phyloP scores from a whole-genome alignment of 31 red algal species.

The Bonnemaisonia californica region DNA sequence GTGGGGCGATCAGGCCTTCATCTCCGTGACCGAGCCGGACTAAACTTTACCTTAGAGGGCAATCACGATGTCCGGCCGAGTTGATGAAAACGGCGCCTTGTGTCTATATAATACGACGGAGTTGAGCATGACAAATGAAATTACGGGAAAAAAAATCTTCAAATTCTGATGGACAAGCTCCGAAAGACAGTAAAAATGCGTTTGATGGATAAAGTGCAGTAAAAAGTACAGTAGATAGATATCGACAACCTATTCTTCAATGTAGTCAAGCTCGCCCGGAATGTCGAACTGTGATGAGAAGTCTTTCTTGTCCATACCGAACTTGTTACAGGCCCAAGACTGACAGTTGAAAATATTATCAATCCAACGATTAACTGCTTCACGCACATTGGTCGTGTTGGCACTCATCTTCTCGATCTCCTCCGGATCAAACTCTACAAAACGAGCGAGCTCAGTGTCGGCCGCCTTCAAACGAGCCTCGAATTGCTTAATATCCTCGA shows the following conservation, averaged over 20 bases:
- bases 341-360: slow-evolving; percentile 74
- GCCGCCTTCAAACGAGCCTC: slow-evolving; percentile 39
- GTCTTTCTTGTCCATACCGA: slow-evolving; percentile 45
- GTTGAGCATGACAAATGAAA: too few relatives aligned
- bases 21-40: too few relatives aligned
- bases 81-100: too few relatives aligned
- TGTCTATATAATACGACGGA: too few relatives aligned
- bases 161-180: too few relatives aligned
- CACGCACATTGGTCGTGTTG: slow-evolving; percentile 27
- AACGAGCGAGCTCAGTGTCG: slow-evolving; percentile 57
- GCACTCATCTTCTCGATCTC: slow-evolving; percentile 34
- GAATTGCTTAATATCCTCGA: slow-evolving; percentile 39
- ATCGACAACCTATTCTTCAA: slow-evolving; percentile 25
- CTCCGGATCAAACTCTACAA: slow-evolving; percentile 84
- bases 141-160: too few relatives aligned
- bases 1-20: too few relatives aligned
- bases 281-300: slow-evolving; percentile 71
- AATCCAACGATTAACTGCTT: slow-evolving; percentile 71
- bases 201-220: too few relatives aligned
- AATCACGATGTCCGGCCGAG: too few relatives aligned
- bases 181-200: too few relatives aligned
- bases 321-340: slow-evolving; percentile 40
- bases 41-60: too few relatives aligned
- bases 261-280: slow-evolving; percentile 59
- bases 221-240: too few relatives aligned